Evolutionary conservation across 2,329 filamentous ascomycete species (phyloP), one percentile per base, ranked within the genome.

Genomic region (Aspergillus carbonarius): DNA sequence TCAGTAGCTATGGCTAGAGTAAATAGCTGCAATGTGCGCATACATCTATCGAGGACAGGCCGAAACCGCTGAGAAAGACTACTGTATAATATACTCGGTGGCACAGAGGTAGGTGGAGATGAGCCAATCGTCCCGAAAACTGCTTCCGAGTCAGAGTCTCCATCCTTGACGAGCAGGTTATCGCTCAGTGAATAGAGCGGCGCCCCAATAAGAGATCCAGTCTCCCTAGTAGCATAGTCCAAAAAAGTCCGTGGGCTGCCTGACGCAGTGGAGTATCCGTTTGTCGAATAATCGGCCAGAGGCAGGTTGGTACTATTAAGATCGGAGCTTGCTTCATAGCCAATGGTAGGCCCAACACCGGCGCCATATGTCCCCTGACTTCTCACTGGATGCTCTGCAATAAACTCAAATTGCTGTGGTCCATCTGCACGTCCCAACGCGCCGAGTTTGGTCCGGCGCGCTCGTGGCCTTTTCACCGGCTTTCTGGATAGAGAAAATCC

Each of bases 401-500:
- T 32, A 23, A 56, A 56, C 32, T 40, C 46, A 7, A 56, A 49
- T 12, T 50, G 46, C 44, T 49, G 54, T 9, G 20, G 44, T 20
- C 46, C 20, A 20, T 27, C 49, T 30, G 47, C 39, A 12, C 18
- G 15, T 17, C 47, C 27, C 30, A 40, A 10, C 18, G 10, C 15
- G 18, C n/a, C 20, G 17, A 12, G 18, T n/a, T n/a, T 42, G 44
- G 34, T 15, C 46, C 44, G 34, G 12, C 44, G 44, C 4, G 44
- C 20, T 27, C 18, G 15, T 39, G 54, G n/a, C 46, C 46, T 49
- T 50, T 12, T 39, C 4, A 42, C 9, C 15, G 54, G 54, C 46
- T 34, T 56, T 13, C 23, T 56, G 20, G 32, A 56, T n/a, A 56
- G 25, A 5, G 54, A 42, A 50, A 30, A 56, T 12, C 34, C 54